Base-by-base conservation (phyloP, 2,329 filamentous ascomycete species). In the Sphaerulina populicola region DNA sequence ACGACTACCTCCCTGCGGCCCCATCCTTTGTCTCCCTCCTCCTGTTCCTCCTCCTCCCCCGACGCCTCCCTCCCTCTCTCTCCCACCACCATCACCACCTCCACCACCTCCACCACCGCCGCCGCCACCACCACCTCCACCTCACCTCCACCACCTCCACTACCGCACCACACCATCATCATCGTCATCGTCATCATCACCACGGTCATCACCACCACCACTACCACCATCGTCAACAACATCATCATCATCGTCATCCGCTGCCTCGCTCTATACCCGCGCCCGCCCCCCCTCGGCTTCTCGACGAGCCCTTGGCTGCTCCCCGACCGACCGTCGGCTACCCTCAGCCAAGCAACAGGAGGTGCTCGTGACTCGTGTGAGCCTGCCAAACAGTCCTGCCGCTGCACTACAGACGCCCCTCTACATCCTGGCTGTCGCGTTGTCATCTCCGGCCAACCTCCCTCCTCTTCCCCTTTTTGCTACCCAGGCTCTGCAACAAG, bases 401-500 rank as follows among this genome's bases (percentile, higher is more conserved):
- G 23, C 6, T 5, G 23, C 23, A 27, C 44, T n/a, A 36, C 11
- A 27, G 12, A 7, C 44, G 18, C 23, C 45, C 31, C 41, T 45
- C 35, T 40, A 45, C 39, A 49, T 53, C 51, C 44, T 45, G 14
- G 14, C 4, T 18, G 14, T 23, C 37, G 15, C 37, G 18, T 35
- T n/a, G 4, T 10, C 31, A 10, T n/a, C 31, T 35, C 4, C 31
- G 31, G 31, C 31, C 31, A 35, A 35, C 31, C 12, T n/a, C n/a
- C 31, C 31, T 35, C 10, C 31, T 35, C 31, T 35, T 6, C 10
- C 31, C 23, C 5, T 7, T 27, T 27, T 35, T 35, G 31, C 1
- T 44, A 45, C 35, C 29, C 48, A 48, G 29, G 47, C 47, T 38
- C 15, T 18, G 35, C 35, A 45, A 51, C 51, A 51, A 33, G 44